Evolutionary conservation across 768 basidiomycete species (phyloP).

Genomic region (Boletus insuetus): DNA sequence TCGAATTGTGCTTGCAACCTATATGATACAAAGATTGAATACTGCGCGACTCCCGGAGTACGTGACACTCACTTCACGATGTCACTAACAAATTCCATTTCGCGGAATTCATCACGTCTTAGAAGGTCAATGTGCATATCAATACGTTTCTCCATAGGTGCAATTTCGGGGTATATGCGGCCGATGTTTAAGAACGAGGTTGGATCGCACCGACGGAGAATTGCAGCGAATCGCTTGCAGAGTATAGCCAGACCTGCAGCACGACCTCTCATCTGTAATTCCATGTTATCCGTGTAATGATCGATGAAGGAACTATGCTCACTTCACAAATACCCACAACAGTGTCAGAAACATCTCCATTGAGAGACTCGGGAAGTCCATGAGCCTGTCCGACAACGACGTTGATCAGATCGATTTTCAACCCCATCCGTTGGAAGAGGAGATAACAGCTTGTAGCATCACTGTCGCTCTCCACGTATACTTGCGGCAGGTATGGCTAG

Average conservation of each 20-base stretch:
- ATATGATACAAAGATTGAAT: not conserved
- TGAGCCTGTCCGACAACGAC: slow-evolving; percentile 79
- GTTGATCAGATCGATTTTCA: slow-evolving; percentile 87
- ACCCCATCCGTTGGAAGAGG: slow-evolving; percentile 87
- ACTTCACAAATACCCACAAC: slow-evolving; percentile 97
- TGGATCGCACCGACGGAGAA: slow-evolving; percentile 77
- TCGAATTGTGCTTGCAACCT: slow-evolving; percentile 94
- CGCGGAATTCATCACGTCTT: slow-evolving; percentile 85
- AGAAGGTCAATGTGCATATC: slow-evolving; percentile 89
- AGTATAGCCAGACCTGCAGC: slow-evolving; percentile 77
- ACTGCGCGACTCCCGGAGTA: not conserved
- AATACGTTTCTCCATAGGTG: slow-evolving; percentile 85
- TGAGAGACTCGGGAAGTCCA: slow-evolving; percentile 81
- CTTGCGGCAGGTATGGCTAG: slow-evolving; percentile 87
- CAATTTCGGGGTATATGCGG: slow-evolving; percentile 78
- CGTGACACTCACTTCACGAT: slow-evolving; percentile 70
- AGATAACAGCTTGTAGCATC: slow-evolving; percentile 88
- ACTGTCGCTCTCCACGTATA: slow-evolving; percentile 86
- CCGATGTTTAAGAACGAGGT: slow-evolving; percentile 86
- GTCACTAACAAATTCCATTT: slow-evolving; percentile 91
- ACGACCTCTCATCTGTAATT: slow-evolving; percentile 72
- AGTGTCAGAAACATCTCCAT: slow-evolving; percentile 74
- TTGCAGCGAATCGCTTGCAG: slow-evolving; percentile 86
- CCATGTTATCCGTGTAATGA: not conserved
- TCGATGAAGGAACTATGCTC: slow-evolving; percentile 14